Base-by-base conservation (phyloP, 768 basidiomycete genomes). In the Leccinum disarticulatum region DNA sequence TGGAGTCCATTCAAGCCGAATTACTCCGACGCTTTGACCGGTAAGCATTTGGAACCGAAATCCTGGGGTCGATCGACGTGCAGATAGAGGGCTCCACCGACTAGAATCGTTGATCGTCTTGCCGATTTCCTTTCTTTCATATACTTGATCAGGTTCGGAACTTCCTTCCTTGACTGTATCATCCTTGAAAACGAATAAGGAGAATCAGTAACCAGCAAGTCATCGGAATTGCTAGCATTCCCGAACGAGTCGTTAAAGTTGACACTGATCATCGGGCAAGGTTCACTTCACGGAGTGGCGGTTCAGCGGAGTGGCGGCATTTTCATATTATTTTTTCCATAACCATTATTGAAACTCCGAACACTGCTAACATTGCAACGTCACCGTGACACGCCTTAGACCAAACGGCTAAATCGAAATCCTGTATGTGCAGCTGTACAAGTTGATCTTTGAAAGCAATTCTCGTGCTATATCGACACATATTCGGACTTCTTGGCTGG, bases 381-480 rank as follows among this genome's bases (percentile, higher is more conserved):
- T 22, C 22, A 22, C 22, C 22, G 22, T 22, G 22, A 22, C 22
- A 22, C 22, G 22, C 22, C 22, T 22, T 22, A 22, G 22, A 22
- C 25, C 25, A 25, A 25, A 25, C 25, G 25, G 25, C 25, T 25
- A 10, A 17, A 17, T 41, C 38, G 7, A 41, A 17, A 41, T 41
- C 38, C 38, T 41, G 36, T 15, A 33, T 11, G 4, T 15, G 1
- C 11, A 33, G 31, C 11, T 31, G 31, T 33, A 33, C 25, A 25
- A 25, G 25, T 25, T 25, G 25, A 25, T 25, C 25, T 25, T 19
- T 4, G 54, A 57, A 28, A 55, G 15, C 2, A 41, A 27, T 19
- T 41, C 33, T 35, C 33, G 33, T 35, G 33, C 33, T 61, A 57
- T 19, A 53, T 63, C 25, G 14, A 50, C 33, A 28, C 25, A 52